Base-by-base conservation (phyloP, 176 grass and related monocot genomes). In the Carex kokanica region DNA sequence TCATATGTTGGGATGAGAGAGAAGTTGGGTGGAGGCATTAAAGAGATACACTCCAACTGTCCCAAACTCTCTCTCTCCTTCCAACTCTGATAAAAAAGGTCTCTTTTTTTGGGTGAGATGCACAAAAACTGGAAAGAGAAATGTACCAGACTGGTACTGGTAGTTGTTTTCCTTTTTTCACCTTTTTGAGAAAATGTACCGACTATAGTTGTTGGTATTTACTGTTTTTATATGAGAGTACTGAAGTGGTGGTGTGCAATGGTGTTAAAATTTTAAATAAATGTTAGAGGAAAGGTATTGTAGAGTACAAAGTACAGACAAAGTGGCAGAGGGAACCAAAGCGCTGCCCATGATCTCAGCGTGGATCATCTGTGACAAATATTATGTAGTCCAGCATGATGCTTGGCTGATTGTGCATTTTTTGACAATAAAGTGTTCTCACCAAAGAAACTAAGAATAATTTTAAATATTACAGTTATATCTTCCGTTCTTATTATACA, bases 11-110 rank as follows among this genome's bases (percentile, higher is more conserved):
- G 38, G 60, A 63, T 66, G 38, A 52, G 80, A 67, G 80, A 66
- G 80, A 66, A 64, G 80, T 82, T 82, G 8, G 80, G 80, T 82
- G 80, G 59, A 66, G 60, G 25, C 80, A 82, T 82, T 82, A 77
- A 77, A 54, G 72, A 53, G 66, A 49, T 49, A 10, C 43, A 45
- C 43, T 45, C 36, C 60, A 82, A 82, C 60, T 64, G 79, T 62
- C 80, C n/a, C 10, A 82, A 67, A 7, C 43, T 51, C 0, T 25
- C 23, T 40, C 0, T 24, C 43, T 25, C 11, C 55, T 34, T 7
- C 67, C 1, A 29, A 41, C 54, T 80, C 17, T 16, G 36, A 62
- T 18, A 17, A 66, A 51, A 82, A 79, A n/a, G n/a, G 23, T 51
- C 60, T 18, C 12, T 65, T 64, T 66, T 47, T 45, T 65, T n/a